A percentile compares a stretch with the other conserved stretches of the same genome.
Evolutionary conservation across 1,284 basidiomycete species (phyloP).

Genomic region (Amylostereum areolatum): DNA sequence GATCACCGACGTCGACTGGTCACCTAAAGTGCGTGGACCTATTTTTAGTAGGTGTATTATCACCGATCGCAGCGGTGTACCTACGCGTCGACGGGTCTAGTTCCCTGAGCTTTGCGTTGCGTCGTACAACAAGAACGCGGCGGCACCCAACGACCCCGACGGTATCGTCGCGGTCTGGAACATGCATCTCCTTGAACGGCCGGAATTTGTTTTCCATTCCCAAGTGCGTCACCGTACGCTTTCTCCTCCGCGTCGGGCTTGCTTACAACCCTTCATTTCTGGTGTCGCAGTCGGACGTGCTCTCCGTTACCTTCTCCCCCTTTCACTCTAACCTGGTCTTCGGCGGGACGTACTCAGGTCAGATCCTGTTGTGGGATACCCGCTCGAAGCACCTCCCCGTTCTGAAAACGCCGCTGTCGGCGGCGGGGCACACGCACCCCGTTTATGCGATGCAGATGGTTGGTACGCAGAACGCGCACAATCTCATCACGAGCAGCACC

Average conservation of each 20-base stretch:
- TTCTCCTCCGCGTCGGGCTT: background rate
- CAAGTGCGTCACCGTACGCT: constrained; percentile 50
- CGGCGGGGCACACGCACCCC: constrained; percentile 95
- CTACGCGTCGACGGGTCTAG: too few relatives aligned
- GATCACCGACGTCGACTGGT: constrained; percentile 97
- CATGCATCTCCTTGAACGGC: constrained; percentile 87
- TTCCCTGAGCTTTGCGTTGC: constrained; percentile 94
- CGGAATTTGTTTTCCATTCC: constrained; percentile 97
- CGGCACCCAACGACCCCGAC: constrained; percentile 88
- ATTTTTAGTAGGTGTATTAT: too few relatives aligned
- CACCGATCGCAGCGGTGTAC: too few relatives aligned
- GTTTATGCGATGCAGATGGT: constrained; percentile 98
- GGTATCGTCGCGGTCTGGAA: constrained; percentile 99
- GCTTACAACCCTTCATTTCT: constrained; percentile 7
- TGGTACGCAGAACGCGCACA: constrained; percentile 97
- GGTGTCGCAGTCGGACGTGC: constrained; percentile 86
- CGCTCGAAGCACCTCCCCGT: constrained; percentile 93
- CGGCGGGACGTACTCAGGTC: constrained; percentile 97
- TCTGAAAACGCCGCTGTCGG: constrained; percentile 92
- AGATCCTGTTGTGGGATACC: constrained; percentile 99
- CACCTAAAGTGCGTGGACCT: constrained; percentile 65
- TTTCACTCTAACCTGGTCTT: constrained; percentile 97
- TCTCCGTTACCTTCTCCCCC: constrained; percentile 94
- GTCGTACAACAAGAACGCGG: constrained; percentile 94
- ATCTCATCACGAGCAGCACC: constrained; percentile 91